Evolutionary conservation across 768 basidiomycete genomes (phyloP).

Genomic region (Dentipellis fragilis): DNA sequence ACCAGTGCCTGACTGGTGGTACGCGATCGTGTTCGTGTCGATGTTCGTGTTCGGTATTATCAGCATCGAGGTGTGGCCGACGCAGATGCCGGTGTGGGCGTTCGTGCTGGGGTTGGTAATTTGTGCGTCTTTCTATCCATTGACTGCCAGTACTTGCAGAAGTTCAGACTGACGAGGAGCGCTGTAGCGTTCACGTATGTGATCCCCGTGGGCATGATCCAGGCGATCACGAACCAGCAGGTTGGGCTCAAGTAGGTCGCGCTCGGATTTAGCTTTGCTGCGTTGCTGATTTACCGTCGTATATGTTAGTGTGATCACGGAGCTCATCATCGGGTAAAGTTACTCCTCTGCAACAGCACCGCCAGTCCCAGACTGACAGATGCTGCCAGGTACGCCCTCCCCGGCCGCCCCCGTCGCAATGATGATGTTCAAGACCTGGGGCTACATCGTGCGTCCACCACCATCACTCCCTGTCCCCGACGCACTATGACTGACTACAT

Average conservation of each 20-base stretch:
- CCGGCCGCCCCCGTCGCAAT: constrained; percentile 72
- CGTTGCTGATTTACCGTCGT: constrained; percentile 21
- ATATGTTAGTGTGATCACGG: constrained; percentile 58
- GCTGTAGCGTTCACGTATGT: constrained; percentile 42
- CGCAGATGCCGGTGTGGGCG: constrained; percentile 61
- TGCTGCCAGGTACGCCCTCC: constrained; percentile 72
- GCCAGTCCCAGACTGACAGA: constrained; percentile 55
- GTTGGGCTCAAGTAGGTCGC: constrained; percentile 48
- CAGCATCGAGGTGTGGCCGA: constrained; percentile 62
- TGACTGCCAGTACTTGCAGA: not conserved
- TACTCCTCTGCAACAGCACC: constrained; percentile 22
- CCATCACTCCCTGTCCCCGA: constrained; percentile 56
- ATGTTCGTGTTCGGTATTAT: constrained; percentile 65
- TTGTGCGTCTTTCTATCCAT: constrained; percentile 22
- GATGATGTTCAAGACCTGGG: constrained; percentile 84
- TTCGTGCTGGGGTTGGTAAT: constrained; percentile 64
- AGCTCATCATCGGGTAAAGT: constrained; percentile 70
- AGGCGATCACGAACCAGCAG: constrained; percentile 72
- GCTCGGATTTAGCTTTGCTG: not conserved
- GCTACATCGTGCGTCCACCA: constrained; percentile 66
- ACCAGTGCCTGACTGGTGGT: constrained; percentile 72
- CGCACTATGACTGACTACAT: constrained; percentile 32
- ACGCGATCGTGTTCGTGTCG: constrained; percentile 46
- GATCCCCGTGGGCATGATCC: constrained; percentile 73
- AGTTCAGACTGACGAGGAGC: constrained; percentile 15